Base-by-base conservation (phyloP, 208 protist species). In the Trypanosoma platydactyli region DNA sequence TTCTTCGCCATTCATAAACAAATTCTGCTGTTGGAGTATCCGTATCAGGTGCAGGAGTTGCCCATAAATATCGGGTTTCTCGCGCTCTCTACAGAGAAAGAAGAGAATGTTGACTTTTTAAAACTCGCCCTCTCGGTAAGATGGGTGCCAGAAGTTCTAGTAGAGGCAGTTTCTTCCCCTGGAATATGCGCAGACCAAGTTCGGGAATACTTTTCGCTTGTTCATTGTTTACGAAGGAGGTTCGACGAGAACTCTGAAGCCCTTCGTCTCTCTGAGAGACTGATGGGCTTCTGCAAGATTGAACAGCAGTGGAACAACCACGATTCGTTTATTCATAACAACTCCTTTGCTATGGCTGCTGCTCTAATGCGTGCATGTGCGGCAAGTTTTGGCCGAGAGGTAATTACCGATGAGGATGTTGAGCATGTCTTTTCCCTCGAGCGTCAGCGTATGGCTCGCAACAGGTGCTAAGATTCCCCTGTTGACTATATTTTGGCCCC, bases 251-350 rank as follows among this genome's bases (percentile, higher is more conserved):
- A 77, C 33, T 24, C 71, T 15, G 45, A 56, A 1, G 40, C 56
- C 16, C 25, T n/a, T 53, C 58, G 48, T n/a, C 73, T 84, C 2
- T 71, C 86, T 22, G 71, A 77, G 1, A 72, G 69, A 20, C 64
- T 94, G 49, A 49, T 88, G 27, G 49, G 29, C 33, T 77, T 88
- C 58, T 41, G 73, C 0, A 48, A 22, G 11, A 67, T 77, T 22
- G 57, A 82, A 3, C 71, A 73, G 3, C 27, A 59, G 4, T 92
- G 89, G 85, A 86, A 89, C 57, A 95, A 95, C 40, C 76, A 77
- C 40, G 86, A 95, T 61, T 56, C 84, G 5, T 76, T 95, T 9
- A 66, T 95, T 33, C 89, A 95, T 70, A 95, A 95, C 74, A 95
- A 91, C 58, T 86, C 80, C 46, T 91, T 93, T 44, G 89, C 86